A percentile compares a stretch with the other conserved stretches of the same genome.
phyloP scores from a whole-genome alignment of 192 early-diverging fungal species.

The Backusella luteola region DNA sequence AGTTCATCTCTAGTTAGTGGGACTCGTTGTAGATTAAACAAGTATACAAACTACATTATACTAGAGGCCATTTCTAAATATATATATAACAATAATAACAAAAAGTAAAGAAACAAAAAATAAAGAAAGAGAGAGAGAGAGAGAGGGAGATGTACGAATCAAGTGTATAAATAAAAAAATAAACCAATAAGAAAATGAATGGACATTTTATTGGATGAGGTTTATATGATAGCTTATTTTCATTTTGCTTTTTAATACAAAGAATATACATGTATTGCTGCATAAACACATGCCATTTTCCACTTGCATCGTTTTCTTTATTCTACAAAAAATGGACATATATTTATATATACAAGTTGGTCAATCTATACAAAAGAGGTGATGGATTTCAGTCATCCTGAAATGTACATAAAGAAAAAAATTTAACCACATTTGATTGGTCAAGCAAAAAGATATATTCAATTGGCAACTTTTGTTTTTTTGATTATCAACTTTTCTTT shows the following conservation, averaged over 20 bases:
- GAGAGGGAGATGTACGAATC: not conserved
- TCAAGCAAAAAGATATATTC: not conserved
- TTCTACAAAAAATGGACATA: too few species aligned
- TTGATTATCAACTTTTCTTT: not conserved
- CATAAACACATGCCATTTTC: not conserved
- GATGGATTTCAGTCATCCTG: too few species aligned
- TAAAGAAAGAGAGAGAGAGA: slow-evolving; percentile 10
- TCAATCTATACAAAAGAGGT: too few species aligned
- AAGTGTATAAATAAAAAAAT: not conserved
- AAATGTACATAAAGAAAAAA: not conserved
- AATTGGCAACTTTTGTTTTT: not conserved
- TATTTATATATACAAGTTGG: too few species aligned
- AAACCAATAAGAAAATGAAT: not conserved
- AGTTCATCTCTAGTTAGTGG: not conserved
- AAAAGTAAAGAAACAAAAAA: not conserved
- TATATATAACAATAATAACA: not conserved
- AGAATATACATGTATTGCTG: not conserved
- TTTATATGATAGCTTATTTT: not conserved
- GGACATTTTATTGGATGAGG: not conserved
- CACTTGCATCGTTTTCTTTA: too few species aligned
- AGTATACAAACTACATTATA: slow-evolving; percentile 15
- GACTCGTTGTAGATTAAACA: not conserved
- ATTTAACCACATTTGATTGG: not conserved
- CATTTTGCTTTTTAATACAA: not conserved
- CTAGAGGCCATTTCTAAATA: slow-evolving; percentile 16